These are phyloP conservation scores for Tetracladium setigerum DNA, from an alignment of 495 filamentous ascomycete genomes.

Conservation along the genomic window DNA sequence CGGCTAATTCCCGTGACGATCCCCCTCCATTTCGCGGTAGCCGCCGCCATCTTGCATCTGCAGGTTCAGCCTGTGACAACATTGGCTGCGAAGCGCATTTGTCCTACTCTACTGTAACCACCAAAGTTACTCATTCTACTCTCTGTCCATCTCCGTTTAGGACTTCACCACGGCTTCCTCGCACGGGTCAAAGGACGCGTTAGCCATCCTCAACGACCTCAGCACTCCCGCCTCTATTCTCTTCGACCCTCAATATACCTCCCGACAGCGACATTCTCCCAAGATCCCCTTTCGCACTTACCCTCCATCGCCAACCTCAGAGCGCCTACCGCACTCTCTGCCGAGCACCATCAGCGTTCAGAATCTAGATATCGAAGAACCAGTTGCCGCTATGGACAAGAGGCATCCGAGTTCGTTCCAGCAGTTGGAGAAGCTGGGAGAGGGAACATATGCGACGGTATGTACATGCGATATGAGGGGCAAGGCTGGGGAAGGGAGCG, in stretches of 20 bases:
- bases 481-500: neutral
- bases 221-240: constrained; percentile 33
- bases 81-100: too few species aligned
- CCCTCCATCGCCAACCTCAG: constrained; percentile 15
- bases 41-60: too few species aligned
- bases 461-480: too few species aligned
- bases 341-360: constrained; percentile 23
- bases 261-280: constrained; percentile 19
- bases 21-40: too few species aligned
- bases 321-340: constrained; percentile 7
- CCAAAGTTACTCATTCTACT: neutral
- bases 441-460: constrained; percentile 98
- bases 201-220: constrained; percentile 18
- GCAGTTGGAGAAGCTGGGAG: constrained; percentile 97
- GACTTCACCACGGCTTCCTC: constrained; percentile 21
- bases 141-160: neutral
- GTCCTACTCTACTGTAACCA: too few species aligned
- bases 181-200: constrained; percentile 21
- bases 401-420: constrained; percentile 93
- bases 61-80: too few species aligned
- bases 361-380: constrained; percentile 13
- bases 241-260: constrained; percentile 33
- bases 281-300: constrained; percentile 15
- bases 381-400: constrained; percentile 32
- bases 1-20: too few species aligned